Evolutionary conservation across 2,329 filamentous ascomycete genomes (phyloP).

Genomic region (Nothomitra cinnamomea): DNA sequence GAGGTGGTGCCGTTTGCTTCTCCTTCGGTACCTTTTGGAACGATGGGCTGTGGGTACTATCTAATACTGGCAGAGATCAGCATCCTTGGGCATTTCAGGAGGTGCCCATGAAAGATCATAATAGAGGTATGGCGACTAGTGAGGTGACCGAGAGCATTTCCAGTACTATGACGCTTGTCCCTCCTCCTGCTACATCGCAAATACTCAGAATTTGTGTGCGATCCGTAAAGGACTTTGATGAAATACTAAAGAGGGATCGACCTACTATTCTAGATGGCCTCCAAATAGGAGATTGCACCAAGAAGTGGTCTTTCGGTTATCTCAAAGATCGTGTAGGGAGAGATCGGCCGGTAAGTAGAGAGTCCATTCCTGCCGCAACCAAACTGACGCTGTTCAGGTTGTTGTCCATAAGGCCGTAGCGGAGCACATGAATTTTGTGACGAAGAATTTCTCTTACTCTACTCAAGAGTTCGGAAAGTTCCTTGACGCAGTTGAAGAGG

Average conservation of each 20-base stretch:
- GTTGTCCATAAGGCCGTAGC: conserved; percentile 53
- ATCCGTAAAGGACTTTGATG: conserved; percentile 39
- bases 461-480: conserved; percentile 52
- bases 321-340: conserved; percentile 43
- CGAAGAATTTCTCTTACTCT: conserved; percentile 67
- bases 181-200: conserved; percentile 7
- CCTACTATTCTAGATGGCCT: conserved; percentile 50
- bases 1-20: conserved; percentile 77
- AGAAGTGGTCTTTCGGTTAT: conserved; percentile 52
- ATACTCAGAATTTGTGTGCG: conserved; percentile 37
- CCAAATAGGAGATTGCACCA: conserved; percentile 48
- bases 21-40: conserved; percentile 84
- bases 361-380: no score
- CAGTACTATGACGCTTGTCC: background rate
- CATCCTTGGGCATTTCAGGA: conserved; percentile 1
- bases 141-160: background rate
- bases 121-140: no score
- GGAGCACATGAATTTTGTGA: conserved; percentile 59
- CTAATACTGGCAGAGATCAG: background rate
- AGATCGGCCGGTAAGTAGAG: conserved; percentile 38
- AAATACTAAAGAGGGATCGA: conserved; percentile 31
- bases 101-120: background rate
- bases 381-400: conserved; percentile 30
- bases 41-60: conserved; percentile 31
- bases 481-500: conserved; percentile 39